phyloP scores from a whole-genome alignment of 768 basidiomycete genomes.

The Rubroboletus satanas region DNA sequence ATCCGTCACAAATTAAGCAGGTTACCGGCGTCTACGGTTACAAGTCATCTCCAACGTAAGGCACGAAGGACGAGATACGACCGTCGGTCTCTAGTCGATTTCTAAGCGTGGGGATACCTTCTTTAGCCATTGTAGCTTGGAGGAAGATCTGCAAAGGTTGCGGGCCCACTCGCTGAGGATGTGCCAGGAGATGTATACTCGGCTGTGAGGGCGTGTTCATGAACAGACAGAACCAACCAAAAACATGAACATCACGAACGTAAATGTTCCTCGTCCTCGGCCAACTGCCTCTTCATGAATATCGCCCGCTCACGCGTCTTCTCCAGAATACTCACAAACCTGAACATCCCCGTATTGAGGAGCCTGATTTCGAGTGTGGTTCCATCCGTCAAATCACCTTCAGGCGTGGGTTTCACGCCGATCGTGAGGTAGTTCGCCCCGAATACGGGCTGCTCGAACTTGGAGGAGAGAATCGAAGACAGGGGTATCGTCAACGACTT shows the following conservation, averaged over 20 bases:
- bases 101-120: not conserved
- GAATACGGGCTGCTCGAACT: conserved; percentile 75
- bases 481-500: conserved; percentile 54
- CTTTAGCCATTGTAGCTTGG: conserved; percentile 28
- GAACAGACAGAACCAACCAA: not conserved
- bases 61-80: not conserved
- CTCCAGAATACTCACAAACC: conserved; percentile 68
- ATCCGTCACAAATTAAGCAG: not conserved
- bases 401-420: conserved; percentile 61
- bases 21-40: not conserved
- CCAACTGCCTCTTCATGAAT: conserved; percentile 62
- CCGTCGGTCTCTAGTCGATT: not conserved
- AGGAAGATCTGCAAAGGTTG: conserved; percentile 25
- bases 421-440: conserved; percentile 63
- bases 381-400: conserved; percentile 63
- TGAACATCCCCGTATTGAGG: conserved; percentile 64
- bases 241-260: conserved; percentile 22
- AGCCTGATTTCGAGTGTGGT: conserved; percentile 66
- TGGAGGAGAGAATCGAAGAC: conserved; percentile 59
- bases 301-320: conserved; percentile 74
- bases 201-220: conserved; percentile 14
- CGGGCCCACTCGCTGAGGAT: conserved; percentile 14
- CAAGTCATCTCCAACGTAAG: not conserved
- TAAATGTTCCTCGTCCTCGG: conserved; percentile 32
- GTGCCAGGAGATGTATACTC: conserved; percentile 28